A percentile compares a stretch with the other conserved stretches of the same genome.
These are phyloP conservation scores for Scedosporium dehoogii DNA, from an alignment of 2,329 filamentous ascomycete genomes.

Conservation along the genomic window DNA sequence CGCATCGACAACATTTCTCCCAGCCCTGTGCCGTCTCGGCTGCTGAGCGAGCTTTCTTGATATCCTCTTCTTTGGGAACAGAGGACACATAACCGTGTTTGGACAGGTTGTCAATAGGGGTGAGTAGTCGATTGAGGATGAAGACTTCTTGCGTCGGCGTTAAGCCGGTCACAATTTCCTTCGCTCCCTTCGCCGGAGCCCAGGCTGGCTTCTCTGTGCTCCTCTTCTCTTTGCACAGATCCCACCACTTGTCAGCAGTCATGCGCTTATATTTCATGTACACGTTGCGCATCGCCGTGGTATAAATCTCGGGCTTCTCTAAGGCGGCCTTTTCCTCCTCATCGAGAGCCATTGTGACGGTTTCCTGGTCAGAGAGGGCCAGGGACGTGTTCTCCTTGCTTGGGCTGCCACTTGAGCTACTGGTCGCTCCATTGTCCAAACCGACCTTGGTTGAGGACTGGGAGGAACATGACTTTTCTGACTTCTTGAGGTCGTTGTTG, in stretches of 20 bases:
- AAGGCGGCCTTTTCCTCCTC: constrained; percentile 69
- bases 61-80: constrained; percentile 55
- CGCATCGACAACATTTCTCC: constrained; percentile 84
- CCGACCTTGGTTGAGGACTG: neutral
- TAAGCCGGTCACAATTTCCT: constrained; percentile 60
- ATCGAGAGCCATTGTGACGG: constrained; percentile 61
- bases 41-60: constrained; percentile 55
- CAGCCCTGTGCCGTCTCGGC: constrained; percentile 61
- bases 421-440: neutral
- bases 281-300: constrained; percentile 73
- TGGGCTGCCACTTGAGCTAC: constrained; percentile 24
- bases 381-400: constrained; percentile 40
- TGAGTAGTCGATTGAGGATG: constrained; percentile 52
- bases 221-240: constrained; percentile 36
- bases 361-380: constrained; percentile 51
- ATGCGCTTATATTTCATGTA: constrained; percentile 71
- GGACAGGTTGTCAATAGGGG: constrained; percentile 53
- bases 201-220: constrained; percentile 11
- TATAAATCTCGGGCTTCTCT: constrained; percentile 62
- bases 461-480: constrained; percentile 16
- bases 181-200: constrained; percentile 13
- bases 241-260: constrained; percentile 55
- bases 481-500: constrained; percentile 50
- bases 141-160: constrained; percentile 56
- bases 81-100: constrained; percentile 65